Percentiles rank a stretch among this genome's conserved stretches.
phyloP scores from a whole-genome alignment of 495 filamentous ascomycete species.

The Penicillium fimorum region DNA sequence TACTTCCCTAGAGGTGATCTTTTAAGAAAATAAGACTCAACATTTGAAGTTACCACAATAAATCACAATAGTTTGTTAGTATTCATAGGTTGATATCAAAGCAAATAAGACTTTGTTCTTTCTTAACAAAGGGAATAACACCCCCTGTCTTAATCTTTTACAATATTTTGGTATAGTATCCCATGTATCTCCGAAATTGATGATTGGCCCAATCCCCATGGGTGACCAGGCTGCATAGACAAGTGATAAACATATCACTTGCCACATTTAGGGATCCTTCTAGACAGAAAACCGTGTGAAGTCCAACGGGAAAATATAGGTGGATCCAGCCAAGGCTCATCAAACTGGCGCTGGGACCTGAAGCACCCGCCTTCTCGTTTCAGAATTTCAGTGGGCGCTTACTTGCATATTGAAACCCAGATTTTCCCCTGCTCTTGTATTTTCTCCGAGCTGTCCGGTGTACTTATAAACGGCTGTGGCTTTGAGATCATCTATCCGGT shows the following conservation, averaged over 20 bases:
- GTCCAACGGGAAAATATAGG: constrained; percentile 16
- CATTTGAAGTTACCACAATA: neutral
- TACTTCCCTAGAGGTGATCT: neutral
- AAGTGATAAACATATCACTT: constrained; percentile 20
- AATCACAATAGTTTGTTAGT: neutral
- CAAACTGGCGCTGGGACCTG: constrained; percentile 38
- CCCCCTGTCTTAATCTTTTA: neutral
- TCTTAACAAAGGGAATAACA: neutral
- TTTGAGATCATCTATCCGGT: constrained; percentile 8
- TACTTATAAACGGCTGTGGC: constrained; percentile 16
- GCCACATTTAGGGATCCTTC: constrained; percentile 10
- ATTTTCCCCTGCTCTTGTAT: constrained; percentile 8
- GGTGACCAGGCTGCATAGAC: constrained; percentile 23
- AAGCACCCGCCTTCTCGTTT: constrained; percentile 37
- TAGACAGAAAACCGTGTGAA: constrained; percentile 3
- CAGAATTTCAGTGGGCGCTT: constrained; percentile 35
- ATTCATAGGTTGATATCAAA: neutral
- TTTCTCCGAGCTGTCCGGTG: constrained; percentile 21
- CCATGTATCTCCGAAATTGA: neutral
- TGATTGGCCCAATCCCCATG: constrained; percentile 4
- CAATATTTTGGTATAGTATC: neutral
- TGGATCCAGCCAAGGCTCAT: constrained; percentile 24
- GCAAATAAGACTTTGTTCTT: neutral
- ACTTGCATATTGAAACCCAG: constrained; percentile 31
- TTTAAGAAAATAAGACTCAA: neutral